Evolutionary conservation across 106 monocot genomes (phyloP), one percentile per base, ranked within the genome.

Genomic region (Agapanthus africanus): DNA sequence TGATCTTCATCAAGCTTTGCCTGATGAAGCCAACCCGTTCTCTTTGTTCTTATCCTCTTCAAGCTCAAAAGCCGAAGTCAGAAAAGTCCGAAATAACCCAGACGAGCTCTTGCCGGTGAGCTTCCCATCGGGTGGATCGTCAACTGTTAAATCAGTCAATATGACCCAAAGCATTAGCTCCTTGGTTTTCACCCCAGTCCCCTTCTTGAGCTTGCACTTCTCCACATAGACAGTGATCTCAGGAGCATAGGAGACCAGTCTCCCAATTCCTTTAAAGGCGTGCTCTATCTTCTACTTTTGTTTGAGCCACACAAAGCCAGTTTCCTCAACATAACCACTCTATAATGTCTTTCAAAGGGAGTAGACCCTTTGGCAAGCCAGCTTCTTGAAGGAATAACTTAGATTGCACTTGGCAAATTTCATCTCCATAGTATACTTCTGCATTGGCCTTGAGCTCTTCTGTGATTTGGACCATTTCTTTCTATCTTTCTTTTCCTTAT

Each of bases 341-440:
- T 5, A 66, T 49, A 52, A 84, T 76, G 64, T 84, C 79, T 35
- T 84, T 71, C 28, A 84, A 59, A 11, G 83, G 83, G 63, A 84
- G 83, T 61, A 84, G 83, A 18, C 79, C 83, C 7, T 39, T 30
- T 5, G 83, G 83, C 40, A 79, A 79, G 41, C 70, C 69, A 11
- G 76, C 69, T 27, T 76, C 76, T 63, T 68, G 34, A 15, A 84
- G 79, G 13, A 84, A 71, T 37, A 78, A 68, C 54, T 70, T 60
- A 54, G 77, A 54, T 36, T 82, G 77, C 19, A 67, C 71, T 23
- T 71, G 73, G 71, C 82, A 68, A 30, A 72, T 46, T 36, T 70
- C 72, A 41, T 83, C 82, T 11, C 82, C 82, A 14, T 56, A n/a
- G 68, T 75, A 68, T 6, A 75, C 35, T 57, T 68, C 68, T 11